Base-by-base conservation (phyloP, 208 protist species). In the Trypanosoma lewisi region DNA sequence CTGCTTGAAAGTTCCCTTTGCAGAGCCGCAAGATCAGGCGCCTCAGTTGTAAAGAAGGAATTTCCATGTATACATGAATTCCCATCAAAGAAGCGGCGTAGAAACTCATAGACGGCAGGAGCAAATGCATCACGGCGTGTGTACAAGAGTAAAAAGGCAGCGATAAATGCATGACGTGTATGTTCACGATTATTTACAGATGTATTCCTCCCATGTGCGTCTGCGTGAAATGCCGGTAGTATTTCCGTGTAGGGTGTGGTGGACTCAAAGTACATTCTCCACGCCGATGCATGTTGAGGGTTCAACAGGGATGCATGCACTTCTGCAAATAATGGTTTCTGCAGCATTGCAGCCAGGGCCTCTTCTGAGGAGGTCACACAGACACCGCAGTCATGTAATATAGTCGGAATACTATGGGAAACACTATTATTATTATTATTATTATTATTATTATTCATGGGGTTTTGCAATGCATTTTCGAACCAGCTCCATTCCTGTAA, bases 51-150 rank as follows among this genome's bases (percentile, higher is more conserved):
- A 54, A 96, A 89, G 63, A 94, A 90, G 30, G 76, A 68, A 49
- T 27, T 19, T 17, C 11, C 44, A 41, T 37, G 21, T n/a, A 9
- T 33, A 14, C 9, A 7, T 28, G 75, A 64, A n/a, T 50, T 37
- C 2, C 72, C 70, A 44, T 86, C 85, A 76, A 95, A 92, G 62
- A 82, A 91, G 55, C 63, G 72, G 12, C 70, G 77, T 30, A 95
- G 65, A 49, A 89, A 77, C 25, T 77, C 56, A 28, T 52, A 73
- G n/a, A 75, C 77, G n/a, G 83, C 77, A 16, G 80, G 72, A 17
- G 74, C 64, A 71, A 95, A 95, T 44, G 68, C 73, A 68, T 95
- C 88, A 4, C 80, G 88, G 8, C 88, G 88, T 23, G 77, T 82
- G 65, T 91, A 80, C 44, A 87, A 82, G 27, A 95, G 69, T 27